Percentiles rank a stretch among this genome's conserved stretches.
phyloP scores from a whole-genome alignment of 805 yeast genomes.

The Komagataella pastoris region DNA sequence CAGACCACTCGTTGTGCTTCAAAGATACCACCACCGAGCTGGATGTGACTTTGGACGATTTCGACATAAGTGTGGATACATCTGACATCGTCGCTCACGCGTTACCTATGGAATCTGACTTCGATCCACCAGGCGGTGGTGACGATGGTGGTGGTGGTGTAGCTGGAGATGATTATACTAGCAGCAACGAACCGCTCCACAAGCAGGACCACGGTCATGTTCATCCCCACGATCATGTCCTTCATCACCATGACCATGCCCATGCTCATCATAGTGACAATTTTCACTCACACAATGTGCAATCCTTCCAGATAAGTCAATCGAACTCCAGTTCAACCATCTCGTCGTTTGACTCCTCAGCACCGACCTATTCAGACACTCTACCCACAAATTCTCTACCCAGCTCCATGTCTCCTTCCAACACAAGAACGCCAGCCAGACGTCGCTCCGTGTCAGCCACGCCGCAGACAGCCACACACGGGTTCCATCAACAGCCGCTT shows the following conservation, averaged over 20 bases:
- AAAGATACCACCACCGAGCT: not conserved
- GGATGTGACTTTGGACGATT: not conserved
- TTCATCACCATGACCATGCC: not conserved
- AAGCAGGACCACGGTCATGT: not conserved
- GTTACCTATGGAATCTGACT: not conserved
- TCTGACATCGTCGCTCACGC: not conserved
- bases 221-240: not conserved
- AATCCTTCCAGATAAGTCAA: not conserved
- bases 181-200: not conserved
- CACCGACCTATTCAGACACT: conserved; percentile 11
- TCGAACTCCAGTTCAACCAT: conserved; percentile 13
- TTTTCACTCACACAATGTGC: not conserved
- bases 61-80: not conserved
- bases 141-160: not conserved
- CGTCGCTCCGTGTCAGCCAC: conserved; percentile 9
- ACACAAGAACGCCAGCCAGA: not conserved
- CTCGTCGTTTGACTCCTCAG: conserved; percentile 16
- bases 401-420: not conserved
- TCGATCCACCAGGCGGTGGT: conserved; percentile 1
- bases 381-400: conserved; percentile 6
- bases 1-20: not conserved
- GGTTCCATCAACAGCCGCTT: conserved; percentile 12
- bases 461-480: conserved; percentile 19
- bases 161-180: not conserved
- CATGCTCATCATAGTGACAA: not conserved